Evolutionary conservation across 495 filamentous ascomycete species (phyloP).

Genomic region (Podospora anserina): DNA sequence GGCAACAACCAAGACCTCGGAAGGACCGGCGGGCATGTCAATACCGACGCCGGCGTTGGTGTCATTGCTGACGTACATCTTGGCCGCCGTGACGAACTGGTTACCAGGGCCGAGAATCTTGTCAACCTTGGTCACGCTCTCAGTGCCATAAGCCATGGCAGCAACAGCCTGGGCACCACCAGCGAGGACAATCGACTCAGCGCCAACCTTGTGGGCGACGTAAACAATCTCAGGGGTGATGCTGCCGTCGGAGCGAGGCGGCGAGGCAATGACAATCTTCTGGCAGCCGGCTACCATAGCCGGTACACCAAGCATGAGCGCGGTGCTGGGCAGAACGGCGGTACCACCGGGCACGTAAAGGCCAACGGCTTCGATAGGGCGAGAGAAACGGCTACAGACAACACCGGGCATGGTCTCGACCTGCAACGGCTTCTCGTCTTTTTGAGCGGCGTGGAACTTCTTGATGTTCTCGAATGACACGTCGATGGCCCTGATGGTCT

Average conservation of each 20-base stretch:
- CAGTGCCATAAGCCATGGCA: constrained; percentile 80
- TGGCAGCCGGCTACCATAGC: constrained; percentile 98
- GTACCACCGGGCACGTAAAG: constrained; percentile 95
- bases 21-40: constrained; percentile 97
- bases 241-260: constrained; percentile 82
- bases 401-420: constrained; percentile 99
- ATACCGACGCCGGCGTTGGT: constrained; percentile 92
- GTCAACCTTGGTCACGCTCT: constrained; percentile 88
- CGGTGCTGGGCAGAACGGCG: constrained; percentile 90
- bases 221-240: constrained; percentile 97
- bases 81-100: constrained; percentile 96
- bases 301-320: constrained; percentile 95
- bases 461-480: constrained; percentile 89
- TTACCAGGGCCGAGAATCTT: constrained; percentile 98
- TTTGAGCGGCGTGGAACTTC: constrained; percentile 88
- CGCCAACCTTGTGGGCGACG: constrained; percentile 94
- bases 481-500: constrained; percentile 88
- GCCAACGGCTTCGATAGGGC: constrained; percentile 90
- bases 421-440: constrained; percentile 68
- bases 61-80: constrained; percentile 96
- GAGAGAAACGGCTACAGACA: constrained; percentile 85
- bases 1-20: constrained; percentile 94
- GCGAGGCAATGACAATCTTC: constrained; percentile 88
- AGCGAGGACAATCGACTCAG: constrained; percentile 89
- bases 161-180: constrained; percentile 96